phyloP scores from a whole-genome alignment of 169 alveolate genomes.

The Cryptosporidium viatorum region DNA sequence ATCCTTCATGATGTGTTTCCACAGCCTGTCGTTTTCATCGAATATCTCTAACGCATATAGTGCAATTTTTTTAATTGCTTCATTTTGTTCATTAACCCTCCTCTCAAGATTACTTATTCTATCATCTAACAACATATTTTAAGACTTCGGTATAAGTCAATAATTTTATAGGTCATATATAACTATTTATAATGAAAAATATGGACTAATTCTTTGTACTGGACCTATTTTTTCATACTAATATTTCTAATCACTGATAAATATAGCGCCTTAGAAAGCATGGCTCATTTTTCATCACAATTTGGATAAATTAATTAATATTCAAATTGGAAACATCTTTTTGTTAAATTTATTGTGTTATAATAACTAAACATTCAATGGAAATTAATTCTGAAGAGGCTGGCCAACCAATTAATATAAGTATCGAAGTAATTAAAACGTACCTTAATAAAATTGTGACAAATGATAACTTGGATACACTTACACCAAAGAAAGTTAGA shows the following conservation, averaged over 20 bases:
- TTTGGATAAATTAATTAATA: background rate
- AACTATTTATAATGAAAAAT: background rate
- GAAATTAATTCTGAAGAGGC: background rate
- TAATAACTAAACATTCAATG: background rate
- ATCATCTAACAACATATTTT: conserved; percentile 4
- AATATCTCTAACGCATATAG: conserved; percentile 22
- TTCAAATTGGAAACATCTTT: background rate
- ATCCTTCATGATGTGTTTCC: conserved; percentile 50
- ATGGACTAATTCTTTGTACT: background rate
- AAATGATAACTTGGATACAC: conserved; percentile 35
- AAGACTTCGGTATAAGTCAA: background rate
- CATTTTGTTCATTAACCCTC: conserved; percentile 54
- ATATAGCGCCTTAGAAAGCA: conserved; percentile 10
- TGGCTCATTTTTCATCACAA: conserved; percentile 3
- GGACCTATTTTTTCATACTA: background rate
- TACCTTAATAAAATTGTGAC: conserved; percentile 19
- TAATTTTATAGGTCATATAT: background rate
- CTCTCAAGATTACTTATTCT: conserved; percentile 29
- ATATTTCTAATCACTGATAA: background rate
- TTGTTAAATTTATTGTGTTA: background rate
- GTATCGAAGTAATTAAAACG: background rate
- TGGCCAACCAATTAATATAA: background rate
- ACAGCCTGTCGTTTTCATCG: conserved; percentile 62
- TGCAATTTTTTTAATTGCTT: conserved; percentile 54
- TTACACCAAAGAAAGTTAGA: conserved; percentile 66